Conservation (phyloP, 345 rosid species). For the Gossypium stocksii region DNA sequence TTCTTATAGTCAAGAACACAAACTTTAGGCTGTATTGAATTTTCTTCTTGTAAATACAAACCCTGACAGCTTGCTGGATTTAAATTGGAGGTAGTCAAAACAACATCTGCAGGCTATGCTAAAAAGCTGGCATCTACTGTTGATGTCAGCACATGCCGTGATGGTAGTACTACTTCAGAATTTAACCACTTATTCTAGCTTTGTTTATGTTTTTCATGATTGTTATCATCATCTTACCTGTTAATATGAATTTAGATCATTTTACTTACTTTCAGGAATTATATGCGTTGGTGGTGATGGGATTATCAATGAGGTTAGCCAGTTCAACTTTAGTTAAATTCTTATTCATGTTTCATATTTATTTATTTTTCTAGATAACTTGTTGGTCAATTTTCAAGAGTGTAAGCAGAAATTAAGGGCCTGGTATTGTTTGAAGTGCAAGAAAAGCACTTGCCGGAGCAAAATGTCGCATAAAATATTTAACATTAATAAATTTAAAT, state of each 20-base stretch:
- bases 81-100: conserved; percentile 86
- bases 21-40: background rate
- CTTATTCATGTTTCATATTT: background rate
- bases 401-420: background rate
- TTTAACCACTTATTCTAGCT: conserved; percentile 2
- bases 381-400: background rate
- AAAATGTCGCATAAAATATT: background rate
- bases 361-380: background rate
- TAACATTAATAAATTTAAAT: background rate
- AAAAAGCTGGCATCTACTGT: conserved; percentile 76
- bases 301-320: conserved; percentile 88
- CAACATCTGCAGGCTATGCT: conserved; percentile 92
- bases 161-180: conserved; percentile 47
- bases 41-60: conserved; percentile 20
- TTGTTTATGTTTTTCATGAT: conserved; percentile 3
- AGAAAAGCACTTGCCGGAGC: background rate
- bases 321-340: conserved; percentile 8
- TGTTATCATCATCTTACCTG: conserved; percentile 11
- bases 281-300: conserved; percentile 99
- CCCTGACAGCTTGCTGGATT: conserved; percentile 88
- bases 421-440: background rate
- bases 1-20: background rate
- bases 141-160: conserved; percentile 84
- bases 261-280: conserved; percentile 54
- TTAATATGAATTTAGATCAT: conserved; percentile 18